Conservation (phyloP, 495 filamentous ascomycete species). For the Talaromyces wortmannii region DNA sequence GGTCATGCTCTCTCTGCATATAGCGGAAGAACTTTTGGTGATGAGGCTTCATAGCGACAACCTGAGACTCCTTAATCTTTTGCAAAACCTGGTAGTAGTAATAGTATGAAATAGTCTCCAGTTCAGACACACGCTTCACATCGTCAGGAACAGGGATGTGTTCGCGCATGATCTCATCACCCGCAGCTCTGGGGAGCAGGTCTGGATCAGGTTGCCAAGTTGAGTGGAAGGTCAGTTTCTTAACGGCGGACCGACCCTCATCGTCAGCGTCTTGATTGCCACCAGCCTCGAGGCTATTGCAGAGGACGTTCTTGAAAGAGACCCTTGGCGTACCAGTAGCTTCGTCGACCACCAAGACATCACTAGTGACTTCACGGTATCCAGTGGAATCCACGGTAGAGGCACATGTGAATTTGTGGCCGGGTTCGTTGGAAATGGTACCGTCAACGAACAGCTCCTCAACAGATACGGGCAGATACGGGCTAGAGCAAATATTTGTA, state of each 20-base stretch:
- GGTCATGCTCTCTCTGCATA: background rate
- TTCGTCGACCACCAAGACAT: background rate
- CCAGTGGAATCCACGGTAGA: background rate
- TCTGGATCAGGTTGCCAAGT: slow-evolving; percentile 7
- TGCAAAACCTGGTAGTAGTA: slow-evolving; percentile 3
- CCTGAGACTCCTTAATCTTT: background rate
- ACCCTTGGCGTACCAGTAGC: background rate
- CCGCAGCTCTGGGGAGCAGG: background rate
- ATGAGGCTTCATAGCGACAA: slow-evolving; percentile 1
- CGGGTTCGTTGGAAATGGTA: slow-evolving; percentile 6
- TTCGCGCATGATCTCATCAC: background rate
- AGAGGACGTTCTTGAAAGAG: slow-evolving; percentile 2
- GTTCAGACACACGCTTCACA: background rate
- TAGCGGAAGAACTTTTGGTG: slow-evolving; percentile 4
- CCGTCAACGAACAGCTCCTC: slow-evolving; percentile 14
- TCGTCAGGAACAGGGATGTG: background rate
- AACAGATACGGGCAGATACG: slow-evolving; percentile 21
- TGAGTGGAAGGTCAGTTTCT: slow-evolving; percentile 3
- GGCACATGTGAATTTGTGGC: slow-evolving; percentile 8
- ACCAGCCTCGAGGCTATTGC: slow-evolving; percentile 4
- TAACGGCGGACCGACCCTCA: background rate
- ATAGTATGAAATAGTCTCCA: slow-evolving; percentile 6
- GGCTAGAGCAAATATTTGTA: background rate
- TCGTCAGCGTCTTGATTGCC: background rate
- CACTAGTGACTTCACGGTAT: background rate